These are phyloP conservation scores for Tremella yokohamensis DNA, from an alignment of 768 basidiomycete species.

Conservation along the genomic window DNA sequence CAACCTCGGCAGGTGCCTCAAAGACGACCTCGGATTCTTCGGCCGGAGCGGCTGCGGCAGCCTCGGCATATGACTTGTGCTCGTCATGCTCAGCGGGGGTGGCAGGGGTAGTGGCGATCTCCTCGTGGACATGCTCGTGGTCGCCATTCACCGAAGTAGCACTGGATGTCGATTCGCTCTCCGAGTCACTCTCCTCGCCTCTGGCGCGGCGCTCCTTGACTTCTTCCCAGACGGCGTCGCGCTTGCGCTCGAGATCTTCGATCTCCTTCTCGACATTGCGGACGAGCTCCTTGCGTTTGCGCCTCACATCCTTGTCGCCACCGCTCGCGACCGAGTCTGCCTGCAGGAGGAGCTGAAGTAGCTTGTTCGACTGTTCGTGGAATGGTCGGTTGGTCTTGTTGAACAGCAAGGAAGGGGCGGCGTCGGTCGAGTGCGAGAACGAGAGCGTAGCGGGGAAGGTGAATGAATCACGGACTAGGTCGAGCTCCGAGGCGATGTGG, in stretches of 20 bases:
- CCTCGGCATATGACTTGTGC: slow-evolving; percentile 1
- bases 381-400: slow-evolving; percentile 62
- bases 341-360: slow-evolving; percentile 62
- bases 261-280: slow-evolving; percentile 63
- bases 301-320: slow-evolving; percentile 60
- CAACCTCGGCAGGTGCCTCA: too few species aligned
- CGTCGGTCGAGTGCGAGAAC: slow-evolving; percentile 25
- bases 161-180: slow-evolving; percentile 9
- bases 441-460: slow-evolving; percentile 33
- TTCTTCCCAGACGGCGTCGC: slow-evolving; percentile 35
- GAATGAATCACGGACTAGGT: slow-evolving; percentile 23
- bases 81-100: not conserved
- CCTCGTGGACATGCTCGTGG: slow-evolving; percentile 12
- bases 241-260: slow-evolving; percentile 46
- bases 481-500: slow-evolving; percentile 30
- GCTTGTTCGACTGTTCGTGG: slow-evolving; percentile 62
- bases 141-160: slow-evolving; percentile 20
- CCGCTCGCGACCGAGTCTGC: slow-evolving; percentile 68
- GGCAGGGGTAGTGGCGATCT: not conserved
- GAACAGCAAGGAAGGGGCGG: slow-evolving; percentile 56
- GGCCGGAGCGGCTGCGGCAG: not conserved
- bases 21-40: slow-evolving; percentile 1
- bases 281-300: slow-evolving; percentile 58
- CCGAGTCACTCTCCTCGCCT: slow-evolving; percentile 29
- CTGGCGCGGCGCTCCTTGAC: slow-evolving; percentile 26